Conservation (phyloP, 345 rosid species). For the Salix koriyanagi region DNA sequence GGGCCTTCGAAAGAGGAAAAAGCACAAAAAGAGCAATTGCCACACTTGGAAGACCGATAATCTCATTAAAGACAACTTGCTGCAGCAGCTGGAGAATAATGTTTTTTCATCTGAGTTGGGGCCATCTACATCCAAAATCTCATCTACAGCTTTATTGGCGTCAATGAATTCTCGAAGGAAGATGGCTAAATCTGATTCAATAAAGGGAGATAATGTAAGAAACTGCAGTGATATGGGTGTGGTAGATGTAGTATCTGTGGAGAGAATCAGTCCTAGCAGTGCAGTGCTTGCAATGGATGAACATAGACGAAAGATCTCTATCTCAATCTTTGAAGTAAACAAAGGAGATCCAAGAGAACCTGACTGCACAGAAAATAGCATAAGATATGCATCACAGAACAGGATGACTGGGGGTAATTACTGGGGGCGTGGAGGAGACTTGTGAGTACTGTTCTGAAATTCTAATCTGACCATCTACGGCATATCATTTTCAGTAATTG, state of each 20-base stretch:
- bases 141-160: slow-evolving; percentile 9
- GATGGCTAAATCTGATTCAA: slow-evolving; percentile 5
- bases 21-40: slow-evolving; percentile 45
- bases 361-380: slow-evolving; percentile 21
- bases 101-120: slow-evolving; percentile 31
- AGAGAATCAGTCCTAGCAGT: slow-evolving; percentile 41
- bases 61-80: slow-evolving; percentile 30
- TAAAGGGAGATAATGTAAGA: slow-evolving; percentile 18
- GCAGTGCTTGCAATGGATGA: slow-evolving; percentile 39
- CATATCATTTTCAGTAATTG: neutral
- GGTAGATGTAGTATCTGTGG: slow-evolving; percentile 29
- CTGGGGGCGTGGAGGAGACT: slow-evolving; percentile 38
- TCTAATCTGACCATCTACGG: neutral
- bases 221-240: slow-evolving; percentile 20
- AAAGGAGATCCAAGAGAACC: slow-evolving; percentile 12
- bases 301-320: slow-evolving; percentile 12
- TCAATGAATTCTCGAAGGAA: slow-evolving; percentile 22
- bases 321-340: slow-evolving; percentile 14
- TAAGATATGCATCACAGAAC: slow-evolving; percentile 17
- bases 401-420: slow-evolving; percentile 24
- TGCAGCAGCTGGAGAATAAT: slow-evolving; percentile 24
- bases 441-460: slow-evolving; percentile 35
- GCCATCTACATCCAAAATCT: slow-evolving; percentile 52
- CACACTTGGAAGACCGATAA: slow-evolving; percentile 12
- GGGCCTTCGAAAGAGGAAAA: slow-evolving; percentile 40